phyloP scores from a whole-genome alignment of 345 rosid genomes.

The Balakata baccata region DNA sequence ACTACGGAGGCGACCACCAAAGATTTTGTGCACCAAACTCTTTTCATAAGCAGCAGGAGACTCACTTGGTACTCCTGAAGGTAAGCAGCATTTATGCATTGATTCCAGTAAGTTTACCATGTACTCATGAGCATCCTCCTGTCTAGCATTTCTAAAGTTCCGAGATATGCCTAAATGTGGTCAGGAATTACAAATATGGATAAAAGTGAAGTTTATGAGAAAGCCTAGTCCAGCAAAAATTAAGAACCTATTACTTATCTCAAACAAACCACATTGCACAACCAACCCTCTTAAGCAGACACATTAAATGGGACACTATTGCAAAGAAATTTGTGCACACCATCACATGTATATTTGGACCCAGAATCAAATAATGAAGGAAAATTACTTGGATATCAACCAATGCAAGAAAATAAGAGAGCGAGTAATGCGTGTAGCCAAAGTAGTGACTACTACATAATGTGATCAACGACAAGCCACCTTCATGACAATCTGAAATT shows the following conservation, averaged over 20 bases:
- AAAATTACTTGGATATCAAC: neutral
- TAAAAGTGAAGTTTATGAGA: neutral
- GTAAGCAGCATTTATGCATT: conserved; percentile 95
- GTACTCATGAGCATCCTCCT: conserved; percentile 97
- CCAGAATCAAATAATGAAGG: neutral
- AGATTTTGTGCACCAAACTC: conserved; percentile 93
- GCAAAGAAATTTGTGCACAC: neutral
- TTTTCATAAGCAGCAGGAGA: conserved; percentile 84
- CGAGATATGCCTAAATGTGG: conserved; percentile 74
- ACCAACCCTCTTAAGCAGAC: neutral
- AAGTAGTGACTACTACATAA: neutral
- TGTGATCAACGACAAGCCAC: neutral
- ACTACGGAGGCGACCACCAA: conserved; percentile 91
- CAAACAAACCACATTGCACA: neutral
- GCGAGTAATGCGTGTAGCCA: neutral
- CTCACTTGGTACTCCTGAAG: conserved; percentile 87
- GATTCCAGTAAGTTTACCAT: conserved; percentile 94
- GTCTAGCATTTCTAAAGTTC: conserved; percentile 70
- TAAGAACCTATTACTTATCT: neutral
- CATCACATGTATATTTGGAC: neutral
- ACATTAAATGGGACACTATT: neutral
- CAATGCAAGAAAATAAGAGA: neutral
- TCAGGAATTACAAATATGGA: conserved; percentile 36
- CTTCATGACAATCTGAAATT: neutral
- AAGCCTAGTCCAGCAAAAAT: neutral